Conservation (phyloP, 352 stramenopile genomes). For the Ophiocytium majus region DNA sequence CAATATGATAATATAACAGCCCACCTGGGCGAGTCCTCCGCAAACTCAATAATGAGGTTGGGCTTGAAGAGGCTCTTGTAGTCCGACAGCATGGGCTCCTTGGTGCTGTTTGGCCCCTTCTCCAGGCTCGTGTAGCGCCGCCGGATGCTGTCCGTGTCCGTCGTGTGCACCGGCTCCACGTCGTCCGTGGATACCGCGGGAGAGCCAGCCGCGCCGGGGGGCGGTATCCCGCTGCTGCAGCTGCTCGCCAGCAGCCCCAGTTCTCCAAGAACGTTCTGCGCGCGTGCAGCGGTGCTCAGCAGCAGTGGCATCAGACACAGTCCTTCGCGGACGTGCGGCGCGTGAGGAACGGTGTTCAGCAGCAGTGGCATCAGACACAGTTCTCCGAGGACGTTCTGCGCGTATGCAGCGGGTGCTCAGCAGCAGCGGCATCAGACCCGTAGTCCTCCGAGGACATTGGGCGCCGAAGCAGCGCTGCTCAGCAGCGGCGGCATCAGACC, state of each 20-base stretch:
- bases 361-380: too few relatives aligned
- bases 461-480: too few relatives aligned
- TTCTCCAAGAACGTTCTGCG: background rate
- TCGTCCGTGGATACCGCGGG: background rate
- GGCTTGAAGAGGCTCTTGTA: conserved; percentile 49
- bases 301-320: too few relatives aligned
- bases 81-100: conserved; percentile 29
- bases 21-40: conserved; percentile 43
- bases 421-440: too few relatives aligned
- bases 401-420: too few relatives aligned
- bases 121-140: conserved; percentile 30
- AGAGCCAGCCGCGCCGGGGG: background rate
- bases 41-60: conserved; percentile 54
- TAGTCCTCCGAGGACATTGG: too few relatives aligned
- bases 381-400: too few relatives aligned
- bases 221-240: background rate
- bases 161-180: conserved; percentile 24
- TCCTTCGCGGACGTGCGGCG: too few relatives aligned
- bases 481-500: too few relatives aligned
- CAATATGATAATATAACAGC: too few relatives aligned
- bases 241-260: background rate
- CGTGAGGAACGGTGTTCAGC: too few relatives aligned
- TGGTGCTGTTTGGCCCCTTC: conserved; percentile 18
- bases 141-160: conserved; percentile 25
- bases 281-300: too few relatives aligned